phyloP scores from a whole-genome alignment of 257 asterid genomes.

The Salvia splendens region DNA sequence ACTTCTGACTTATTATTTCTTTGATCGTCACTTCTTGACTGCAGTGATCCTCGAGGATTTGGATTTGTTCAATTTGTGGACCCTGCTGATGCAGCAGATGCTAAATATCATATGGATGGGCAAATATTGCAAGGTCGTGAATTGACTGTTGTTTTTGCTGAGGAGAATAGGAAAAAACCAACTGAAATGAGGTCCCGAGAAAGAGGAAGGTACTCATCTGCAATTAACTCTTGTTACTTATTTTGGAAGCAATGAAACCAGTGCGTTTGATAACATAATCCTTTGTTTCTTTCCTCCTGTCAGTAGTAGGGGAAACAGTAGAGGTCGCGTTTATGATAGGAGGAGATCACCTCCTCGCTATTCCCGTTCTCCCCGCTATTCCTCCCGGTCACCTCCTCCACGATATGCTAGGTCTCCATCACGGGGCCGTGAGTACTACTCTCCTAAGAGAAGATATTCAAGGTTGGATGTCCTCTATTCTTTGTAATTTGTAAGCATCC shows the following conservation, averaged over 20 bases:
- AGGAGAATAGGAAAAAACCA: slow-evolving; percentile 91
- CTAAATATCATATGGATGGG: slow-evolving; percentile 95
- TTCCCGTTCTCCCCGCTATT: slow-evolving; percentile 73
- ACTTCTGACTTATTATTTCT: slow-evolving; percentile 14
- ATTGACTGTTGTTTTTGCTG: slow-evolving; percentile 93
- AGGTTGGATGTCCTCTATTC: slow-evolving; percentile 41
- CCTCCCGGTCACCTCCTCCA: slow-evolving; percentile 82
- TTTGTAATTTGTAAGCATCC: no score
- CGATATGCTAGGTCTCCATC: slow-evolving; percentile 64
- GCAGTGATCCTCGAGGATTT: slow-evolving; percentile 89
- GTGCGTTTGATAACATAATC: no score
- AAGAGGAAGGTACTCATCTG: slow-evolving; percentile 49
- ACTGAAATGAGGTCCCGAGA: slow-evolving; percentile 81
- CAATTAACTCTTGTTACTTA: neutral
- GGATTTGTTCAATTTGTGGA: slow-evolving; percentile 94
- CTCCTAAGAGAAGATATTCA: slow-evolving; percentile 76
- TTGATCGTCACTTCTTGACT: slow-evolving; percentile 14
- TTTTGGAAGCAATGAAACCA: no score
- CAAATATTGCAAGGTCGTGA: slow-evolving; percentile 73
- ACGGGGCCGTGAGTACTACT: slow-evolving; percentile 65
- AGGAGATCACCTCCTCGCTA: slow-evolving; percentile 81
- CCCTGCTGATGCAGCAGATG: slow-evolving; percentile 91
- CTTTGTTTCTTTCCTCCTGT: neutral
- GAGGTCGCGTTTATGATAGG: slow-evolving; percentile 74
- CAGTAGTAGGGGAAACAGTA: slow-evolving; percentile 42